Evolutionary conservation across 2,329 filamentous ascomycete genomes (phyloP).

Genomic region (Botrytis sinoallii): DNA sequence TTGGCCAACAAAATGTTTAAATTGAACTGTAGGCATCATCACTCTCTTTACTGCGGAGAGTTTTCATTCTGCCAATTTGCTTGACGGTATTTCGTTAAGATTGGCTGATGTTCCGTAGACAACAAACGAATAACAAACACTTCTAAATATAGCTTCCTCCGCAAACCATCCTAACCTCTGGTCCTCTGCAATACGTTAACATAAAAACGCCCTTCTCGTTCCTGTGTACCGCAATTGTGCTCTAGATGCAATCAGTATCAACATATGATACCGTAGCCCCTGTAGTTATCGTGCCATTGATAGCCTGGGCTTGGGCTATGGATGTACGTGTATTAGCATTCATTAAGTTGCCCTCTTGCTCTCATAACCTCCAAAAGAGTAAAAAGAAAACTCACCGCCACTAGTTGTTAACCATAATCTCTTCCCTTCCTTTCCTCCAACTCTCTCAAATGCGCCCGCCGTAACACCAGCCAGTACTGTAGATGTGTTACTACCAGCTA

Average conservation of each 20-base stretch:
- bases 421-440: background rate
- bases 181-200: background rate
- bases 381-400: conserved; percentile 21
- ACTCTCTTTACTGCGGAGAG: too few relatives aligned
- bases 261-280: background rate
- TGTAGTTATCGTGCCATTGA: background rate
- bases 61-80: background rate
- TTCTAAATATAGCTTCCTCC: background rate
- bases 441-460: conserved; percentile 24
- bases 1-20: background rate
- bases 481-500: conserved; percentile 20
- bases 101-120: background rate
- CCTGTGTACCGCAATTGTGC: background rate
- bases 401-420: conserved; percentile 24
- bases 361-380: background rate
- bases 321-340: background rate
- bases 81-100: background rate
- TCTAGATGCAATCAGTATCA: conserved; percentile 2
- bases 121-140: background rate
- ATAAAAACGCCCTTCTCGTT: background rate
- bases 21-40: background rate
- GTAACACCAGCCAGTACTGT: conserved; percentile 24
- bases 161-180: background rate
- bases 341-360: background rate
- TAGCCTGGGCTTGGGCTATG: background rate